Conservation (phyloP, 2,329 filamentous ascomycete species). For the Phaeoacremonium minimum region DNA sequence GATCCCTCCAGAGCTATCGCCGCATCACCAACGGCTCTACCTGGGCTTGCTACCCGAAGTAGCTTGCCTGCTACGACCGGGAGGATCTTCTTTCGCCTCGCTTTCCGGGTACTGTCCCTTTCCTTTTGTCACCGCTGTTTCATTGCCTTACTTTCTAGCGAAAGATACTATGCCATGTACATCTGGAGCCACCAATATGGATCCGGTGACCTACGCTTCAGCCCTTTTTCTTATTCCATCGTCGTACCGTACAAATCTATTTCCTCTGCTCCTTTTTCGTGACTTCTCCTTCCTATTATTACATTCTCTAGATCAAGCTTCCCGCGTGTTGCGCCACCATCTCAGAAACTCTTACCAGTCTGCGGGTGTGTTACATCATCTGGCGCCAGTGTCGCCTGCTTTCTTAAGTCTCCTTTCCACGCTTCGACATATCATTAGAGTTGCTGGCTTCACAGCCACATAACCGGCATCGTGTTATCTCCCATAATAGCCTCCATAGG, state of each 20-base stretch:
- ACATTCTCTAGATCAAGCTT: slow-evolving; percentile 5
- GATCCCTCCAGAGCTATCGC: too few relatives aligned
- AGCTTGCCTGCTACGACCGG: too few relatives aligned
- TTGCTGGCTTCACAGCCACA: slow-evolving; percentile 11
- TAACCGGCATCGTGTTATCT: slow-evolving; percentile 2
- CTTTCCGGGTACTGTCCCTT: not conserved
- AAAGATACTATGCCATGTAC: not conserved
- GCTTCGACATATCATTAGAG: too few relatives aligned
- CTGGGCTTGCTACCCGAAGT: too few relatives aligned
- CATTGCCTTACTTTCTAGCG: not conserved
- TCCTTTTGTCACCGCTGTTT: not conserved
- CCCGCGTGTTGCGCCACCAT: slow-evolving; percentile 8
- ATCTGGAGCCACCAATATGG: too few relatives aligned
- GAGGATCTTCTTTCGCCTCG: too few relatives aligned
- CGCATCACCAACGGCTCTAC: too few relatives aligned
- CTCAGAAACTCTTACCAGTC: slow-evolving; percentile 7
- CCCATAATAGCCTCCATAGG: slow-evolving; percentile 6
- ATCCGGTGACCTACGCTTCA: too few relatives aligned
- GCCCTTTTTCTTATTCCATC: slow-evolving; percentile 1
- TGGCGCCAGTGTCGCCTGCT: slow-evolving; percentile 9
- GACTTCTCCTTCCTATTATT: slow-evolving; percentile 5
- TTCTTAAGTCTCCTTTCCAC: too few relatives aligned
- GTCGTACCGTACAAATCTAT: not conserved
- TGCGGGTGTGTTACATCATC: slow-evolving; percentile 12
- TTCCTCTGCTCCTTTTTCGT: not conserved